phyloP scores from a whole-genome alignment of 768 basidiomycete species.

The Austroboletus eburneus region DNA sequence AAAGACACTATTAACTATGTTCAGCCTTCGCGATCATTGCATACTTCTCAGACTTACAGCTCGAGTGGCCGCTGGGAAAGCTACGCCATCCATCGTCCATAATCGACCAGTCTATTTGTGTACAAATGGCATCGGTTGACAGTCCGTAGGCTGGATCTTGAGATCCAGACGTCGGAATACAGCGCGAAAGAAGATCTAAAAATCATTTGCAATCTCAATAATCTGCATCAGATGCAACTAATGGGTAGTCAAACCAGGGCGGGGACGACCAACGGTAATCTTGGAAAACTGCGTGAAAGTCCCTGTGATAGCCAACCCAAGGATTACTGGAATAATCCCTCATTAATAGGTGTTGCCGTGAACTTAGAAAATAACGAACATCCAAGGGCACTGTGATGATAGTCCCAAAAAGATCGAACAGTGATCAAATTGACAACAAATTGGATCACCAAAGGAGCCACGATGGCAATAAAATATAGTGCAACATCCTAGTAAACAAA shows the following conservation, averaged over 20 bases:
- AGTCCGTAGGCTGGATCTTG: conserved; percentile 70
- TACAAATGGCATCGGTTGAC: conserved; percentile 74
- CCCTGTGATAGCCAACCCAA: conserved; percentile 74
- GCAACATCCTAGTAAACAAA: conserved; percentile 37
- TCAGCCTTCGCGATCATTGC: neutral
- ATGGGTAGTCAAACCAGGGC: conserved; percentile 57
- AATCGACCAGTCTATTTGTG: conserved; percentile 53
- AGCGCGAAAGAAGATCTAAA: conserved; percentile 37
- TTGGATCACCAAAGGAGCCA: conserved; percentile 68
- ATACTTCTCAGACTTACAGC: conserved; percentile 46
- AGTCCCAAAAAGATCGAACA: conserved; percentile 84
- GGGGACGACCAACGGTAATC: conserved; percentile 82
- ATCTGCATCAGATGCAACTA: neutral
- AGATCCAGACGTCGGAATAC: conserved; percentile 62
- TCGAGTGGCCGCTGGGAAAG: conserved; percentile 90
- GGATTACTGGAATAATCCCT: conserved; percentile 46
- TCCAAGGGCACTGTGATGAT: conserved; percentile 61
- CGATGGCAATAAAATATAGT: conserved; percentile 49
- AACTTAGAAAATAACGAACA: conserved; percentile 34
- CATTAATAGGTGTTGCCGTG: conserved; percentile 1
- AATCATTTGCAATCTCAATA: neutral
- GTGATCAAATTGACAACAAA: conserved; percentile 66
- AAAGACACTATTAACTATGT: conserved; percentile 64
- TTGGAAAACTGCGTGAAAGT: conserved; percentile 82
- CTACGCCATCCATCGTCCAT: conserved; percentile 86